A percentile compares a stretch with the other conserved stretches of the same genome.
Evolutionary conservation across 2,329 filamentous ascomycete genomes (phyloP).

Genomic region (Sarocladium brachiariae): DNA sequence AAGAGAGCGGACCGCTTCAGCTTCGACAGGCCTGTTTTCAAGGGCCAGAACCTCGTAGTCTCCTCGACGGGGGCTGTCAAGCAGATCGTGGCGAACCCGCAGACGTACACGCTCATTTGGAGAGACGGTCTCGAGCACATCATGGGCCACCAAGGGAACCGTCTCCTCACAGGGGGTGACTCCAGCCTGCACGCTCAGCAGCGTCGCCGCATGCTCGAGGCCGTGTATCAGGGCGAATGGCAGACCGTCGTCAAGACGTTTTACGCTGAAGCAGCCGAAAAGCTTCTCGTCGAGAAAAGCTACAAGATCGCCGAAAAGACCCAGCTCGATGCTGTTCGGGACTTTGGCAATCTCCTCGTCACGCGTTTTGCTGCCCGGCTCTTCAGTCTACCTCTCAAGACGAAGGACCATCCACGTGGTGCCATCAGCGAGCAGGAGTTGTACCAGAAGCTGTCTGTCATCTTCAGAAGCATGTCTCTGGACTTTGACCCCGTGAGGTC

Average conservation of each 20-base stretch:
- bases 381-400: constrained; percentile 63
- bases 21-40: constrained; percentile 54
- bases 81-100: constrained; percentile 52
- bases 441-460: constrained; percentile 55
- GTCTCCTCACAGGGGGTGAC: constrained; percentile 52
- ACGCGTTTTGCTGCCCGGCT: constrained; percentile 56
- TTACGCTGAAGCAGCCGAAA: constrained; percentile 54
- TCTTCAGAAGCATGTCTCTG: constrained; percentile 61
- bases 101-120: constrained; percentile 60
- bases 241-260: constrained; percentile 57
- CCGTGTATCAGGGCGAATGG: constrained; percentile 55
- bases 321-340: constrained; percentile 65
- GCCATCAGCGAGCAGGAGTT: constrained; percentile 48
- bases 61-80: constrained; percentile 55
- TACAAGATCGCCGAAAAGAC: constrained; percentile 48
- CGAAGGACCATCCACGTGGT: constrained; percentile 50
- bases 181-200: constrained; percentile 40
- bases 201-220: constrained; percentile 45
- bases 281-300: constrained; percentile 57
- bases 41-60: constrained; percentile 46
- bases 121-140: constrained; percentile 56
- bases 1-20: constrained; percentile 62
- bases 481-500: constrained; percentile 60
- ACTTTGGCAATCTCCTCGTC: constrained; percentile 61
- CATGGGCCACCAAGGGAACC: constrained; percentile 46